Evolutionary conservation across 2,329 filamentous ascomycete species (phyloP).

Genomic region (Capronia coronata): DNA sequence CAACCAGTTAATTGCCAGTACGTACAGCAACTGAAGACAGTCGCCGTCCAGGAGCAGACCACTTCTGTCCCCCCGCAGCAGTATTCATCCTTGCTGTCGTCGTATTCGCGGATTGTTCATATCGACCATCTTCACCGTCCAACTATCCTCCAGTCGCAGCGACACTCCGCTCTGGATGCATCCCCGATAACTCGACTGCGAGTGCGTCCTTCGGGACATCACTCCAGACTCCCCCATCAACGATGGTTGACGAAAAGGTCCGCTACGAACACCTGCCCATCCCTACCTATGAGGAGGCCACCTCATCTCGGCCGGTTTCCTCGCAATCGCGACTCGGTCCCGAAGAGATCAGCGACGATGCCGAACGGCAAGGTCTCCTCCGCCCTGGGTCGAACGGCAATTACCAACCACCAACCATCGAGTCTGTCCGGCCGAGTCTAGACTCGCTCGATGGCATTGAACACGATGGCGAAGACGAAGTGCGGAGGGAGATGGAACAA

Average conservation of each 20-base stretch:
- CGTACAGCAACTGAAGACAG: no score
- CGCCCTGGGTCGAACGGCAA: conserved; percentile 43
- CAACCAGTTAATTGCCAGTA: no score
- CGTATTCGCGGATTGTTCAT: no score
- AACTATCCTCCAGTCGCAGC: background rate
- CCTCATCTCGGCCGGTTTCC: conserved; percentile 52
- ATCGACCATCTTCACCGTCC: no score
- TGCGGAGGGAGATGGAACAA: conserved; percentile 79
- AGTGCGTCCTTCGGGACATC: conserved; percentile 26
- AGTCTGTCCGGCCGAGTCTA: conserved; percentile 63
- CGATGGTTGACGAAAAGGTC: conserved; percentile 49
- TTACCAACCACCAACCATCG: conserved; percentile 76
- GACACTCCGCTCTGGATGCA: conserved; percentile 3
- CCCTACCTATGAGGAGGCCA: conserved; percentile 77
- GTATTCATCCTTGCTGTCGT: background rate
- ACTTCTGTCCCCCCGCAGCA: background rate
- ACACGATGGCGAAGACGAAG: conserved; percentile 53
- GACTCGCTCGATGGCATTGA: conserved; percentile 52
- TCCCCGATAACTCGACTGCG: conserved; percentile 16
- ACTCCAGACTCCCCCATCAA: conserved; percentile 10
- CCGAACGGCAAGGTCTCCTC: conserved; percentile 72
- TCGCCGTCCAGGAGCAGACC: background rate
- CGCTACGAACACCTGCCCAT: conserved; percentile 62
- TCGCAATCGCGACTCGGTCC: conserved; percentile 45
- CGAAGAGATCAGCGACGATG: conserved; percentile 60